Evolutionary conservation across 257 asterid genomes (phyloP), one percentile per base, ranked within the genome.

Genomic region (Petunia axillaris): DNA sequence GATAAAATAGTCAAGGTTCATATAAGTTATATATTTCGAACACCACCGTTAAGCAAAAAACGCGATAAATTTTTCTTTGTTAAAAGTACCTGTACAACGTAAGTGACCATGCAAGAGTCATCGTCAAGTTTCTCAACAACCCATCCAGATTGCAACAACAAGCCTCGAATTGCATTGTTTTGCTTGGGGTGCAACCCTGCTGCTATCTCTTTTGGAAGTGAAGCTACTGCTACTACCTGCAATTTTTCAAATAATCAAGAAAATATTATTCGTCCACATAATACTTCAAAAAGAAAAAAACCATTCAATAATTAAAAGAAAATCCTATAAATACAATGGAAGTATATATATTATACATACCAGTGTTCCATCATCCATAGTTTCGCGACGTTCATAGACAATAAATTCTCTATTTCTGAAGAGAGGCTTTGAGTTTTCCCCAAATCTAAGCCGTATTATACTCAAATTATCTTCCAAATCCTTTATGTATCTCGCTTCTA

Each of bases 161-260:
- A 80, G 15, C 97, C 97, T 84, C 98, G 85, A 14, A 94, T 90
- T 65, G 98, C 89, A 55, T 91, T 94, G 83, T 86, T 88, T 37
- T 91, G 93, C 83, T 95, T 91, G 0, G 98, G 98, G 39, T 93
- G 94, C 53, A 95, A 60, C 8, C 98, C 98, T 0, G 93, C 93
- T 80, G 98, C 98, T 83, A 93, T 94, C 84, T 94, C 97, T 80
- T 93, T 94, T 0, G 98, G 98, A 37, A 94, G 93, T 37, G 98
- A 94, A 10, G 98, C 98, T 80, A 94, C 98, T 85, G 98, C 98
- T 80, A 94, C 98, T 6, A 93, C 98, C 98, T 94, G 78, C 52
- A 73, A n/a, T 5, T 15, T 40, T 10, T 16, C 3, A 58, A 8
- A 50, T n/a, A 38, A 25, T 25, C 25, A 35, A 7, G 13, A 6